phyloP scores from a whole-genome alignment of 2,329 filamentous ascomycete species.

The Endoconidiophora polonica region DNA sequence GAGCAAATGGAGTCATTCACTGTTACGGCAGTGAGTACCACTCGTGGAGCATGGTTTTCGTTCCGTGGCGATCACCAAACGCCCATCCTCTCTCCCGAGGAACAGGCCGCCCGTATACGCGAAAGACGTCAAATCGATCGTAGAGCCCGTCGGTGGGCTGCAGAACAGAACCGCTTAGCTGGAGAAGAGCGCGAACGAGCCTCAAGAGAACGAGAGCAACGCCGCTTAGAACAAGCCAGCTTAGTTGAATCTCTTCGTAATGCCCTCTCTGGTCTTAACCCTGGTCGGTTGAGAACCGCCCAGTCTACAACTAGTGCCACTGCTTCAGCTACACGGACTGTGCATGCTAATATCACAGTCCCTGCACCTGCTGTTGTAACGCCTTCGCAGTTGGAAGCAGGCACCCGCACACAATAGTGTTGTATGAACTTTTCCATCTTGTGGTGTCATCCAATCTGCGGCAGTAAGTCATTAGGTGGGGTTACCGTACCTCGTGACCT shows the following conservation, averaged over 20 bases:
- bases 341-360: neutral
- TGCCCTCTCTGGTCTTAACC: constrained; percentile 13
- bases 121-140: constrained; percentile 8
- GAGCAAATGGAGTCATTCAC: constrained; percentile 20
- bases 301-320: neutral
- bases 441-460: too few species aligned
- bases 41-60: constrained; percentile 24
- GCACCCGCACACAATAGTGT: constrained; percentile 14
- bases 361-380: constrained; percentile 19
- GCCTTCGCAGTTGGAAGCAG: constrained; percentile 32
- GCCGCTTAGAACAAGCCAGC: constrained; percentile 1
- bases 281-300: constrained; percentile 1
- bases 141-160: constrained; percentile 7
- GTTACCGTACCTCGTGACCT: too few species aligned
- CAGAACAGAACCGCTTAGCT: constrained; percentile 3
- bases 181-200: constrained; percentile 9
- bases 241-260: constrained; percentile 9
- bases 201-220: constrained; percentile 1
- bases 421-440: neutral
- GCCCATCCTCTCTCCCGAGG: constrained; percentile 19
- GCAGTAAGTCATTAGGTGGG: too few species aligned
- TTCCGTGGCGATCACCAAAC: constrained; percentile 18
- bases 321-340: neutral
- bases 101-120: constrained; percentile 7
- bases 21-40: constrained; percentile 32